A percentile compares a stretch with the other conserved stretches of the same genome.
These are phyloP conservation scores for Beauveria bassiana DNA, from an alignment of 2,329 filamentous ascomycete genomes.

Conservation along the genomic window DNA sequence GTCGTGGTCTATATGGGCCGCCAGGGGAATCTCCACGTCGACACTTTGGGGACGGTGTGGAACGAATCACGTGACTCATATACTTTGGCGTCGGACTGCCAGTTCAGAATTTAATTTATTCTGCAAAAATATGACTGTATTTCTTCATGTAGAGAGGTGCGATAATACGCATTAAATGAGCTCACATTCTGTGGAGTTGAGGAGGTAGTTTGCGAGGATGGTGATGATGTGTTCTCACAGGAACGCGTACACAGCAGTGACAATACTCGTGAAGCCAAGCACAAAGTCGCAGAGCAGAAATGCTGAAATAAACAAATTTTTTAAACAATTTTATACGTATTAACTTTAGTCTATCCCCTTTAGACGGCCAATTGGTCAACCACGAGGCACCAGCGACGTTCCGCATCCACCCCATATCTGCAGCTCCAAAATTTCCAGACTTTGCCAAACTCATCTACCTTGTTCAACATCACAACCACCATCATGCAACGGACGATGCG, in stretches of 20 bases:
- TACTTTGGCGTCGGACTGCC: neutral
- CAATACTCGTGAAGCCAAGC: too few relatives aligned
- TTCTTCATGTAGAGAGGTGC: too few relatives aligned
- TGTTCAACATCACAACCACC: conserved; percentile 11
- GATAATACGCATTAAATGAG: too few relatives aligned
- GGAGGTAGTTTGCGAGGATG: too few relatives aligned
- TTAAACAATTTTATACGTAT: too few relatives aligned
- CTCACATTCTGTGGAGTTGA: too few relatives aligned
- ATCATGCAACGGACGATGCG: conserved; percentile 35
- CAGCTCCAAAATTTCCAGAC: conserved; percentile 11
- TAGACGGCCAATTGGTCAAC: neutral
- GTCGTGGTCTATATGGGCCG: conserved; percentile 26
- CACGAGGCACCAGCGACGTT: neutral
- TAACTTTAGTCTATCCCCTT: too few relatives aligned
- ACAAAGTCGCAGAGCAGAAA: too few relatives aligned
- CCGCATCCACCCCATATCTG: neutral
- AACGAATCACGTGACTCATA: conserved; percentile 26
- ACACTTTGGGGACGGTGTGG: conserved; percentile 23
- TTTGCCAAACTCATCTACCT: conserved; percentile 2
- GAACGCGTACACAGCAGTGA: too few relatives aligned
- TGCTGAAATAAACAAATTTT: too few relatives aligned
- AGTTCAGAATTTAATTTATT: neutral
- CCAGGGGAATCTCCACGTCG: conserved; percentile 32
- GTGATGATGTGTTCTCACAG: too few relatives aligned
- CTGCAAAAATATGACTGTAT: neutral